A percentile compares a stretch with the other conserved stretches of the same genome.
Conservation (phyloP, 345 rosid genomes). For the Cardiospermum halicacabum region DNA sequence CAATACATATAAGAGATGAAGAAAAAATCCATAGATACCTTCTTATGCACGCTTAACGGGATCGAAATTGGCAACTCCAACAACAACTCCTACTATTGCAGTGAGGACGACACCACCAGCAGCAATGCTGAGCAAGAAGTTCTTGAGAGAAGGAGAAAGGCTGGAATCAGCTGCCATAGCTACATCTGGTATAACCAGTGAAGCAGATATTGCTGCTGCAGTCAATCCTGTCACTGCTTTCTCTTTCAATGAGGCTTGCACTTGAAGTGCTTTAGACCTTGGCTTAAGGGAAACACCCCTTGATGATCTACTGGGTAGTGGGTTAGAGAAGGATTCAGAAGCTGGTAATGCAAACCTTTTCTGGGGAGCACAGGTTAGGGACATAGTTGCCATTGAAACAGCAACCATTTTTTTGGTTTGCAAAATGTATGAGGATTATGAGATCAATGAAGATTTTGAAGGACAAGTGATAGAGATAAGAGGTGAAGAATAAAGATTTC, state of each 20-base stretch:
- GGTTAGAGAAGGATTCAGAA: constrained; percentile 29
- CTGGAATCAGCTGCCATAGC: constrained; percentile 77
- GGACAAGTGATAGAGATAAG: constrained; percentile 13
- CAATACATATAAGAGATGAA: background rate
- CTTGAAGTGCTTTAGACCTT: constrained; percentile 22
- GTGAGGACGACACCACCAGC: constrained; percentile 68
- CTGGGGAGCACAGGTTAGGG: constrained; percentile 18
- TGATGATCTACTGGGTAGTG: constrained; percentile 32
- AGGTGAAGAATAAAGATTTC: constrained; percentile 15
- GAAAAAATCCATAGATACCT: constrained; percentile 7
- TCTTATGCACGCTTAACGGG: constrained; percentile 68
- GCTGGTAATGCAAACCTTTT: constrained; percentile 19
- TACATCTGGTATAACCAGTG: constrained; percentile 70
- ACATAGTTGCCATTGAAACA: constrained; percentile 11
- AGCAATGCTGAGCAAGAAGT: constrained; percentile 83
- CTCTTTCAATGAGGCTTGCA: constrained; percentile 58
- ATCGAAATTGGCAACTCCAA: constrained; percentile 77
- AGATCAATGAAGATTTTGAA: background rate
- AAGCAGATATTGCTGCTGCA: constrained; percentile 68
- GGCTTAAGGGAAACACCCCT: constrained; percentile 10
- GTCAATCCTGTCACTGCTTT: constrained; percentile 69
- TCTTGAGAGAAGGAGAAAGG: constrained; percentile 77
- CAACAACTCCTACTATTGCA: constrained; percentile 56
- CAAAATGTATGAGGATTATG: background rate
- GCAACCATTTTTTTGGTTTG: background rate